phyloP scores from a whole-genome alignment of 495 filamentous ascomycete genomes.

The Aspergillus conjunctus region DNA sequence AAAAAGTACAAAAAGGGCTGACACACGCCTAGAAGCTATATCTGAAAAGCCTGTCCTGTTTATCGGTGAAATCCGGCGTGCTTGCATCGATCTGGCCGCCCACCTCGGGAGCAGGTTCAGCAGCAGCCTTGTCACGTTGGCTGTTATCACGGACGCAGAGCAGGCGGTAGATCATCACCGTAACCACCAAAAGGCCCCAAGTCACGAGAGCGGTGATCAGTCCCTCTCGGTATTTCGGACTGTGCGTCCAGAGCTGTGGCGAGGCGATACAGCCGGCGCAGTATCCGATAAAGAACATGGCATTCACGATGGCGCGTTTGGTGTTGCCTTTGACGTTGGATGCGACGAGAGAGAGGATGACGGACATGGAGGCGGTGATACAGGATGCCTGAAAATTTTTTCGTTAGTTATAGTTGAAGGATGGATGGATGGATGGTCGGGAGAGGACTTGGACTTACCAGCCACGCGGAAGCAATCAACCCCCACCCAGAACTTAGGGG shows the following conservation, averaged over 20 bases:
- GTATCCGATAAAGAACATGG: conserved; percentile 43
- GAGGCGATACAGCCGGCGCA: conserved; percentile 37
- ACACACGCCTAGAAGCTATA: too few relatives aligned
- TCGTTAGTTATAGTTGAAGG: too few relatives aligned
- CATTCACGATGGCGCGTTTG: conserved; percentile 54
- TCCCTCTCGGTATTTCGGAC: conserved; percentile 31
- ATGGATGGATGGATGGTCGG: background rate
- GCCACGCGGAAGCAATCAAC: conserved; percentile 37
- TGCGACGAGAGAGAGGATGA: conserved; percentile 52
- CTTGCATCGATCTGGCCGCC: background rate
- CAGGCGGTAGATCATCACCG: conserved; percentile 28
- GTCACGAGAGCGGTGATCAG: conserved; percentile 34
- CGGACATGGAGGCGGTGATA: conserved; percentile 53
- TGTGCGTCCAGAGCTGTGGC: conserved; percentile 37
- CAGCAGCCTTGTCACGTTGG: conserved; percentile 9
- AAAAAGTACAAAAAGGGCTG: too few relatives aligned
- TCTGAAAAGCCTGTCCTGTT: conserved; percentile 1
- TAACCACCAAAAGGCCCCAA: conserved; percentile 32
- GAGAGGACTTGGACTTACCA: too few relatives aligned
- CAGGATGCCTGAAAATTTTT: conserved; percentile 29
- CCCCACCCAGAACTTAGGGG: conserved; percentile 34
- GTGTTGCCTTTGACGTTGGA: conserved; percentile 67
- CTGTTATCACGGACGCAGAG: conserved; percentile 30
- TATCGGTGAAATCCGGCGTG: conserved; percentile 2
- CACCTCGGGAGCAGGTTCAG: background rate